Base-by-base conservation (phyloP, 192 early-diverging fungal species). In the Entomortierella parvispora region DNA sequence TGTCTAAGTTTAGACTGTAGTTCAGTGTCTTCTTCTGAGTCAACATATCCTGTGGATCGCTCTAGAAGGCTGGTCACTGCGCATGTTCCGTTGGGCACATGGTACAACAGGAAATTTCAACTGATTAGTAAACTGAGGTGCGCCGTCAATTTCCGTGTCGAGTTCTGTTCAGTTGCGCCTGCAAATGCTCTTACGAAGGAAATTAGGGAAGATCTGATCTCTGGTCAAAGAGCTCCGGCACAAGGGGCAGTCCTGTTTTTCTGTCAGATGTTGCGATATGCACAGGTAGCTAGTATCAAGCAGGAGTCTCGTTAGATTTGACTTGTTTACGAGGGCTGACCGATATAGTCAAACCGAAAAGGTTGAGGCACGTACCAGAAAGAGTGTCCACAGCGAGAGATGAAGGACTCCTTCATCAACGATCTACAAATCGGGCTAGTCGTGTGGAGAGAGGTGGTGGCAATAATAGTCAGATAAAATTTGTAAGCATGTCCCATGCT, bases 121-220 rank as follows among this genome's bases (percentile, higher is more conserved):
- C 22, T 37, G 37, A 53, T 56, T 54, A 62, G 32, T 44, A 56
- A 48, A 33, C 42, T 9, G 20, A 29, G 14, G 33, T 20, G 28
- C 49, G 23, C 37, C 17, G 56, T 17, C 22, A 2, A 40, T 2
- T 22, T 18, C 46, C 25, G 22, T 44, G 7, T 59, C 14, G 18
- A 12, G 37, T 49, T 5, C 20, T 28, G 9, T 18, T 23, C 7
- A n/a, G 5, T 0, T 22, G 33, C n/a, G 7, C 11, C 18, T 8
- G n/a, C 8, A 23, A 14, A 28, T 2, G n/a, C 23, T 78, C 83
- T 82, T 74, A 90, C 91, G 68, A 67, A 86, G 78, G 72, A 93
- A 94, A 79, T 95, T 96, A 15, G 95, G 95, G 63, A 85, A 94
- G 47, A 95, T 93, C 64, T 95, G 85, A 67, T 89, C 85, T 29